Conservation (phyloP, 192 early-diverging fungal genomes). For the Backusella luteola region DNA sequence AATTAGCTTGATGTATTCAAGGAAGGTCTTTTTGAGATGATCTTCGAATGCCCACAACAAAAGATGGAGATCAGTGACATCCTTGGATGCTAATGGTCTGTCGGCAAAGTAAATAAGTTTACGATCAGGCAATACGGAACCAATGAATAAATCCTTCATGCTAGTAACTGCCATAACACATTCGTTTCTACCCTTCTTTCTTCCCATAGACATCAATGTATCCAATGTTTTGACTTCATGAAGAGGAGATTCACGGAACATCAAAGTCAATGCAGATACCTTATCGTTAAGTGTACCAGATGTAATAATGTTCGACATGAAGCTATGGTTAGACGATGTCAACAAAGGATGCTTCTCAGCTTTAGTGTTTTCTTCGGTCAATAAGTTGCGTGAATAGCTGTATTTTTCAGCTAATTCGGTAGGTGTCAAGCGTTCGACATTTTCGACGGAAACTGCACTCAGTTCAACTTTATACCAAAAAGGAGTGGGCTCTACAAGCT, state of each 20-base stretch:
- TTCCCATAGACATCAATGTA: slow-evolving; percentile 80
- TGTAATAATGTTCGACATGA: slow-evolving; percentile 83
- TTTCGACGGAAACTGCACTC: background rate
- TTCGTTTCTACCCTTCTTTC: slow-evolving; percentile 89
- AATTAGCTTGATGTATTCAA: slow-evolving; percentile 85
- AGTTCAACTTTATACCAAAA: slow-evolving; percentile 28
- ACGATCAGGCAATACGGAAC: slow-evolving; percentile 79
- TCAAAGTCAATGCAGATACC: slow-evolving; percentile 88
- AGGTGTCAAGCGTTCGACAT: background rate
- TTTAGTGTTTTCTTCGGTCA: slow-evolving; percentile 61
- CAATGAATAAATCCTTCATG: slow-evolving; percentile 87
- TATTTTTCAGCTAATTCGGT: slow-evolving; percentile 16
- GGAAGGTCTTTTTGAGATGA: slow-evolving; percentile 86
- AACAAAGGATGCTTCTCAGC: slow-evolving; percentile 55
- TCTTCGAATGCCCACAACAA: slow-evolving; percentile 95
- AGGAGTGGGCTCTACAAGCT: slow-evolving; percentile 35
- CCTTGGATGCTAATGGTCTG: slow-evolving; percentile 63
- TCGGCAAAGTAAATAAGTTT: slow-evolving; percentile 95
- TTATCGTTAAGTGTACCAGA: slow-evolving; percentile 94
- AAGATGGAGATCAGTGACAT: slow-evolving; percentile 70
- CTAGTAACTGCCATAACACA: slow-evolving; percentile 80
- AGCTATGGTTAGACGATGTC: slow-evolving; percentile 79
- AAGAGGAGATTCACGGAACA: slow-evolving; percentile 90
- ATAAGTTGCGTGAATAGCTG: slow-evolving; percentile 58
- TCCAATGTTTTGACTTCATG: slow-evolving; percentile 73